A percentile compares a stretch with the other conserved stretches of the same genome.
Conservation (phyloP, 1,284 basidiomycete species). For the Fomitopsis schrenkii region DNA sequence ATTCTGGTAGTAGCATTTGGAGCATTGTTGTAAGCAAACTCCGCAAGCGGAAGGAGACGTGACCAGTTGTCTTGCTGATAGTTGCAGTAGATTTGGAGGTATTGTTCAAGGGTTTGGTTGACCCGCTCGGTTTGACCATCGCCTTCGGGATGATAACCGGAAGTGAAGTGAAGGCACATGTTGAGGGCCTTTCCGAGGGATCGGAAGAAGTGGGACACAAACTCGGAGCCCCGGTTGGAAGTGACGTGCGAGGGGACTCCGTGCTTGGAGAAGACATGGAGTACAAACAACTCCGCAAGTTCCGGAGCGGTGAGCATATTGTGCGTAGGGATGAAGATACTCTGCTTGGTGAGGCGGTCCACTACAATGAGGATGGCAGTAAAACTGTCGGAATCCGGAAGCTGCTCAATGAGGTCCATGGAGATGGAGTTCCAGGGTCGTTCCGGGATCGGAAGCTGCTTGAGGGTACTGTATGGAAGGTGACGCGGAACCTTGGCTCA, state of each 20-base stretch:
- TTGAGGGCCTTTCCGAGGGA: not conserved
- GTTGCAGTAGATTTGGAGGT: not conserved
- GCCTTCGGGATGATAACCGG: not conserved
- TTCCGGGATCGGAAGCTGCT: conserved; percentile 8
- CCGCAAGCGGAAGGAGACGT: not conserved
- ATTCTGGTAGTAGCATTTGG: not conserved
- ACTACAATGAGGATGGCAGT: conserved; percentile 9
- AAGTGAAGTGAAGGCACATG: not conserved
- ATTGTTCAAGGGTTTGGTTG: not conserved
- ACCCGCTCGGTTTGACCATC: not conserved
- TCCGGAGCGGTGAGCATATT: conserved; percentile 29
- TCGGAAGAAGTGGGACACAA: too few relatives aligned
- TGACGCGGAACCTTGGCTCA: conserved; percentile 4
- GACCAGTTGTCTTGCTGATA: not conserved
- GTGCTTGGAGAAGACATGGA: conserved; percentile 26
- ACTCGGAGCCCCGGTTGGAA: conserved; percentile 21
- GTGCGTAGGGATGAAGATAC: conserved; percentile 16
- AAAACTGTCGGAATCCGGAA: not conserved
- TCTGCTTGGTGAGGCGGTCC: conserved; percentile 7
- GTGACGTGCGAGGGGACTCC: conserved; percentile 26
- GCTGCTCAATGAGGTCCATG: conserved; percentile 10
- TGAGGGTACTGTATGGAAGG: not conserved
- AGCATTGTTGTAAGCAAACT: not conserved
- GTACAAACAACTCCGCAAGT: conserved; percentile 25
- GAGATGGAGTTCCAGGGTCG: conserved; percentile 5